A percentile compares a stretch with the other conserved stretches of the same genome.
phyloP scores from a whole-genome alignment of 2,329 filamentous ascomycete genomes.

The Cadophora malorum region DNA sequence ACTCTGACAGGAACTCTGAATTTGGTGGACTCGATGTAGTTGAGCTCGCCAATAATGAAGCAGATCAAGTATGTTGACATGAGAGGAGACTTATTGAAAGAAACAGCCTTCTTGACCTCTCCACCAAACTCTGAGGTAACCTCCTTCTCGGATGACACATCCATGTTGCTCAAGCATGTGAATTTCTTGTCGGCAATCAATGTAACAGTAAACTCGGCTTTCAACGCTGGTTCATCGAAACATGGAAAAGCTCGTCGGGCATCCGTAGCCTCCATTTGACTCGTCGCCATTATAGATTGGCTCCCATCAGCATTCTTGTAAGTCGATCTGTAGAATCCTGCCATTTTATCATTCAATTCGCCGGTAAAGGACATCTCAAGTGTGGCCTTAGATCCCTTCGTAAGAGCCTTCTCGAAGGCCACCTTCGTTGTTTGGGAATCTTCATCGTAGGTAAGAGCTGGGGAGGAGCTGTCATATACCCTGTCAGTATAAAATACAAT shows the following conservation, averaged over 20 bases:
- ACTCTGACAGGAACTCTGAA: constrained; percentile 93
- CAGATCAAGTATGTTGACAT: constrained; percentile 98
- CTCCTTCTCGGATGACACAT: constrained; percentile 80
- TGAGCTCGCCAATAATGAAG: constrained; percentile 92
- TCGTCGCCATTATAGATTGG: constrained; percentile 83
- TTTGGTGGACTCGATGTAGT: constrained; percentile 88
- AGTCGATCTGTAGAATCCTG: constrained; percentile 94
- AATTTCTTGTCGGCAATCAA: constrained; percentile 88
- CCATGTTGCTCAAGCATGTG: constrained; percentile 97
- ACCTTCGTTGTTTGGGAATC: constrained; percentile 83
- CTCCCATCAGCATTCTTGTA: constrained; percentile 85
- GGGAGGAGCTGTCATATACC: constrained; percentile 62
- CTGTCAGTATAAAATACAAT: constrained; percentile 5
- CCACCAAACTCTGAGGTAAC: constrained; percentile 68
- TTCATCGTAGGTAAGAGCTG: constrained; percentile 75
- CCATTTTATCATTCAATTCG: constrained; percentile 91
- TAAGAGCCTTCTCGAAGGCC: constrained; percentile 74
- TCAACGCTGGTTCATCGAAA: constrained; percentile 94
- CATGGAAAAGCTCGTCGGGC: constrained; percentile 92
- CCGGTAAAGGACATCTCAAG: constrained; percentile 81
- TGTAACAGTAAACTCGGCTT: constrained; percentile 91
- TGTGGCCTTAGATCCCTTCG: constrained; percentile 78
- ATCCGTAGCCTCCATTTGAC: constrained; percentile 97
- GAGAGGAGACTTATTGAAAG: constrained; percentile 87
- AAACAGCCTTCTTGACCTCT: constrained; percentile 80